phyloP scores from a whole-genome alignment of 768 basidiomycete species.

The Leccinum incarnatum region DNA sequence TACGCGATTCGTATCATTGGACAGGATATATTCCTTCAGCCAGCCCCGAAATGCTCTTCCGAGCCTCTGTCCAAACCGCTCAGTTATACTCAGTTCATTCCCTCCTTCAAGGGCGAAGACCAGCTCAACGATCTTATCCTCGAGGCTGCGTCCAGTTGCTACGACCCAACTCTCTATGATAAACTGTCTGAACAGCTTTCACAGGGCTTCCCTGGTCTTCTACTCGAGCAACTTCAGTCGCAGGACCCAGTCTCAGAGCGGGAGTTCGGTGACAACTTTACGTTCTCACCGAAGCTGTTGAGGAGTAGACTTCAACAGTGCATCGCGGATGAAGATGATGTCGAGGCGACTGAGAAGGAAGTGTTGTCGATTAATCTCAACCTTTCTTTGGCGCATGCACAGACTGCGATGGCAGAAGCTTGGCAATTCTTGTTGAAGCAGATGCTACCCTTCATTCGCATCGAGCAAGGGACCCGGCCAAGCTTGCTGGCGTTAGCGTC shows the following conservation, averaged over 20 bases:
- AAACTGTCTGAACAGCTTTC: constrained; percentile 49
- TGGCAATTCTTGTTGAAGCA: constrained; percentile 75
- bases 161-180: constrained; percentile 72
- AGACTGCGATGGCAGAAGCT: constrained; percentile 68
- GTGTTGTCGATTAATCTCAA: constrained; percentile 82
- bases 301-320: constrained; percentile 55
- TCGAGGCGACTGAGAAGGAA: constrained; percentile 52
- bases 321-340: constrained; percentile 33
- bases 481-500: constrained; percentile 56
- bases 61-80: constrained; percentile 46
- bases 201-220: constrained; percentile 54
- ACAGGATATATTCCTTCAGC: constrained; percentile 67
- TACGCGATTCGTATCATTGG: constrained; percentile 72
- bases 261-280: constrained; percentile 76
- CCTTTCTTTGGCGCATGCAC: constrained; percentile 78
- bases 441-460: constrained; percentile 60
- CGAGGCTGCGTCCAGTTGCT: constrained; percentile 68
- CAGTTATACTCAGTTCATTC: constrained; percentile 59
- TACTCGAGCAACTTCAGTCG: constrained; percentile 60
- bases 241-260: constrained; percentile 65
- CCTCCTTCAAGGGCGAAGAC: constrained; percentile 58
- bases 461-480: constrained; percentile 53
- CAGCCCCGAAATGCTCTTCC: constrained; percentile 39
- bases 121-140: constrained; percentile 62
- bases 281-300: constrained; percentile 62